These are phyloP conservation scores for Amoeboaphelidium protococcarum DNA, from an alignment of 371 early-diverging fungal species.

Conservation along the genomic window DNA sequence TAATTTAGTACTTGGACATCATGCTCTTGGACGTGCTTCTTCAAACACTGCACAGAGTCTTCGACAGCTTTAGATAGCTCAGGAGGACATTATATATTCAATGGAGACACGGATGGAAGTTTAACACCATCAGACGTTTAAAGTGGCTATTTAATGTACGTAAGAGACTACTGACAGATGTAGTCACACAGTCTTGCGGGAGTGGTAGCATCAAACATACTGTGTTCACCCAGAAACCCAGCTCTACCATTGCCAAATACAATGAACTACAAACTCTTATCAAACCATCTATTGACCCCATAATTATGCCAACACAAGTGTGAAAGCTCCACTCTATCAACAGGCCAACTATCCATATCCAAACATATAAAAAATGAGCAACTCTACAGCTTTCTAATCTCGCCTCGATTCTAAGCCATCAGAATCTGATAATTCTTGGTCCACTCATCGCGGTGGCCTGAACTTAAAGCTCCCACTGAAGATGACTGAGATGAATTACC, in stretches of 20 bases:
- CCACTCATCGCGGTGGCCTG: constrained; percentile 81
- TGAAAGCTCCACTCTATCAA: constrained; percentile 48
- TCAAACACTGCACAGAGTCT: constrained; percentile 36
- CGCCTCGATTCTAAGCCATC: constrained; percentile 29
- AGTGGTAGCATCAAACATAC: background rate
- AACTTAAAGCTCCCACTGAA: constrained; percentile 59
- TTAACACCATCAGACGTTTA: no score
- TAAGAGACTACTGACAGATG: background rate
- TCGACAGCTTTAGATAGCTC: constrained; percentile 22
- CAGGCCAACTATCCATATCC: constrained; percentile 51
- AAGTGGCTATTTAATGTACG: no score
- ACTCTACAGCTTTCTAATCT: constrained; percentile 52
- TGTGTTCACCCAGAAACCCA: background rate
- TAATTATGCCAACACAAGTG: constrained; percentile 64
- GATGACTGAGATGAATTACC: no score
- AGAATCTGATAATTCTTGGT: constrained; percentile 10
- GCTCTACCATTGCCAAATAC: background rate
- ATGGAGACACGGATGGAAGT: constrained; percentile 29
- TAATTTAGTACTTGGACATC: constrained; percentile 52
- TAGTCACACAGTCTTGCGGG: background rate
- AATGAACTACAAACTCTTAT: background rate
- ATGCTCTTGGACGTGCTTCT: constrained; percentile 34
- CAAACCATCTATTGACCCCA: constrained; percentile 77
- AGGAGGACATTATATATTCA: constrained; percentile 35
- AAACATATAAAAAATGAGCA: constrained; percentile 61